Evolutionary conservation across 345 rosid genomes (phyloP), one percentile per base, ranked within the genome.

Genomic region (Leavenworthia alabamica): DNA sequence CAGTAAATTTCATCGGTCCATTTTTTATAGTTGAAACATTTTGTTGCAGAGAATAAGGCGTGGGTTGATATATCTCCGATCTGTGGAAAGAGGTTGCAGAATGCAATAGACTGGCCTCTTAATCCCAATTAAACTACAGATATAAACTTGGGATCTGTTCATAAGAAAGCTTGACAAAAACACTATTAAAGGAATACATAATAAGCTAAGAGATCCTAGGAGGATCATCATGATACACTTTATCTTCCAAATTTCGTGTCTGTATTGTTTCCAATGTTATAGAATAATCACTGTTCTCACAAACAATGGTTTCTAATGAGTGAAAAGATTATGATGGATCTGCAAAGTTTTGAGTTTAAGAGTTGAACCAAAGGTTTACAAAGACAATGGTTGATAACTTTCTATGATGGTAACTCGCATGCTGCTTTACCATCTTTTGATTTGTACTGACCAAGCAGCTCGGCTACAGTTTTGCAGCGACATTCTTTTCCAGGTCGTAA

Each of bases 1-100:
- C 6, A 44, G 39, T 54, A 44, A 32, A 8, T 35, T 42, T 71
- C 13, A 13, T 5, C 1, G 3, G 29, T 59, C 9, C 31, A 27
- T 54, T 22, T 70, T 27, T 52, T 17, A 23, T 26, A 7, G 41
- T 35, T 33, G 31, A 35, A 60, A 8, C 56, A 0, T 24, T 20
- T 15, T 51, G 43, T 62, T 66, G 71, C 86, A 92, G 98, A 89
- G 98, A 66, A 81, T 92, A 74, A 81, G 68, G 53, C 77, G 96
- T 0, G 95, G 88, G 36, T 73, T 92, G 74, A 70, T 81, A 49
- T 81, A 59, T 77, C 84, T 89, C 1, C 80, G 80, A 61, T 72
- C 85, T 12, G 88, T 82, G 68, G 86, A 85, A 62, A 83, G 81
- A 56, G 88, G 89, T 37, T 81, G 90, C 79, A 73, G 81, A 45